phyloP scores from a whole-genome alignment of 495 filamentous ascomycete genomes.

The Xylaria bambusicola region DNA sequence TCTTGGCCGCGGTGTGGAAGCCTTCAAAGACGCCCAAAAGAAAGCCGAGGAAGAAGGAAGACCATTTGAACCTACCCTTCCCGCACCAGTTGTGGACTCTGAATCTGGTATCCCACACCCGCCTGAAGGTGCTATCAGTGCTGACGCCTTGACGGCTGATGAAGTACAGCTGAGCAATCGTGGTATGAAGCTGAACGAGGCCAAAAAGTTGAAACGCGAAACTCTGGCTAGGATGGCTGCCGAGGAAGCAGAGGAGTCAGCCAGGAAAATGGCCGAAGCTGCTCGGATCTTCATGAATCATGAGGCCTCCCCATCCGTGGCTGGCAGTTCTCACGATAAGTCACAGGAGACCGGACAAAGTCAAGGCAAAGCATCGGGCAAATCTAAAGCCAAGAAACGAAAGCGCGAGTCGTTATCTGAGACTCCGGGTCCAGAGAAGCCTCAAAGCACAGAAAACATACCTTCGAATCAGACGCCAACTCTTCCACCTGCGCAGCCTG shows the following conservation, averaged over 20 bases:
- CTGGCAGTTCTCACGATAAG: conserved; percentile 28
- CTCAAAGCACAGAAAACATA: conserved; percentile 35
- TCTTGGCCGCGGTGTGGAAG: conserved; percentile 74
- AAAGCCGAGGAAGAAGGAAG: conserved; percentile 67
- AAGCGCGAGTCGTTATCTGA: conserved; percentile 54
- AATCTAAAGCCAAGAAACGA: conserved; percentile 49
- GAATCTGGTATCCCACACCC: conserved; percentile 48
- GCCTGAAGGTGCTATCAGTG: conserved; percentile 52
- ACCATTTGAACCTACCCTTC: conserved; percentile 56
- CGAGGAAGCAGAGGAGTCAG: conserved; percentile 65
- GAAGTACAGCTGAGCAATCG: conserved; percentile 71
- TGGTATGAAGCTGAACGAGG: conserved; percentile 89
- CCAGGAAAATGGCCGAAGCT: conserved; percentile 55
- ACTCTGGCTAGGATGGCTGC: conserved; percentile 67
- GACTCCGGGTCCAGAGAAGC: conserved; percentile 43
- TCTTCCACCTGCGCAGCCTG: conserved; percentile 26
- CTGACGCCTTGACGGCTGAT: conserved; percentile 51
- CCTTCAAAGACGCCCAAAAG: conserved; percentile 68
- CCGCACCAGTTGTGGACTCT: conserved; percentile 46
- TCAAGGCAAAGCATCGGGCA: conserved; percentile 24
- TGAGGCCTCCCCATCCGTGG: conserved; percentile 32
- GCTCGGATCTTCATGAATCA: conserved; percentile 53
- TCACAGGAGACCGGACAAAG: conserved; percentile 23
- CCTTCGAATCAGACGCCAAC: conserved; percentile 25
- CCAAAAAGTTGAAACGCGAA: conserved; percentile 87